Percentiles rank a stretch among this genome's conserved stretches.
These are phyloP conservation scores for Arachis hypogaea DNA, from an alignment of 306 rosid species.

Conservation along the genomic window DNA sequence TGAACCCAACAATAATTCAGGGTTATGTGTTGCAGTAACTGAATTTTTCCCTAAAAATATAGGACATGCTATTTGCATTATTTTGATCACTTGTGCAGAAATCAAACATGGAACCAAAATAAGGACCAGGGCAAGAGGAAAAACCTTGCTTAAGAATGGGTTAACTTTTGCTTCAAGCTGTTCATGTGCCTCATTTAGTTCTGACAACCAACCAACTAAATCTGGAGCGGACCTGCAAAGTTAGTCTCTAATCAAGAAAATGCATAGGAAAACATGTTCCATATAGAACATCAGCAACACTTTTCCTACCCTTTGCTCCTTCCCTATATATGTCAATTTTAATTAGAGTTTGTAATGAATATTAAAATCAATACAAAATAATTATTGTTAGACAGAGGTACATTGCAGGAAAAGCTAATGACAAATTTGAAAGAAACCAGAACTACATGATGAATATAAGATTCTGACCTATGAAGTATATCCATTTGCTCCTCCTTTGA, in stretches of 20 bases:
- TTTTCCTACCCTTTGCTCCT: not conserved
- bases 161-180: slow-evolving; percentile 66
- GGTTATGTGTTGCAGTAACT: not conserved
- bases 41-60: not conserved
- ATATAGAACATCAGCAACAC: slow-evolving; percentile 8
- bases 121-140: slow-evolving; percentile 10
- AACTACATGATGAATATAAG: slow-evolving; percentile 8
- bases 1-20: not conserved
- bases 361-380: slow-evolving; percentile 16
- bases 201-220: slow-evolving; percentile 74
- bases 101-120: not conserved
- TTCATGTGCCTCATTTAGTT: slow-evolving; percentile 71
- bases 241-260: slow-evolving; percentile 28
- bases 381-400: slow-evolving; percentile 9
- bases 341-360: slow-evolving; percentile 3
- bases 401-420: not conserved
- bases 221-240: slow-evolving; percentile 85
- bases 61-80: not conserved
- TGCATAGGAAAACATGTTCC: slow-evolving; percentile 5
- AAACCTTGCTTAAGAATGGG: slow-evolving; percentile 78
- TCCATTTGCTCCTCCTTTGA: slow-evolving; percentile 83
- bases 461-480: slow-evolving; percentile 56
- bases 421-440: slow-evolving; percentile 1
- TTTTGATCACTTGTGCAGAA: slow-evolving; percentile 11
- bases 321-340: not conserved